Base-by-base conservation (phyloP, 805 yeast species). In the Metschnikowia baotianmanensis region DNA sequence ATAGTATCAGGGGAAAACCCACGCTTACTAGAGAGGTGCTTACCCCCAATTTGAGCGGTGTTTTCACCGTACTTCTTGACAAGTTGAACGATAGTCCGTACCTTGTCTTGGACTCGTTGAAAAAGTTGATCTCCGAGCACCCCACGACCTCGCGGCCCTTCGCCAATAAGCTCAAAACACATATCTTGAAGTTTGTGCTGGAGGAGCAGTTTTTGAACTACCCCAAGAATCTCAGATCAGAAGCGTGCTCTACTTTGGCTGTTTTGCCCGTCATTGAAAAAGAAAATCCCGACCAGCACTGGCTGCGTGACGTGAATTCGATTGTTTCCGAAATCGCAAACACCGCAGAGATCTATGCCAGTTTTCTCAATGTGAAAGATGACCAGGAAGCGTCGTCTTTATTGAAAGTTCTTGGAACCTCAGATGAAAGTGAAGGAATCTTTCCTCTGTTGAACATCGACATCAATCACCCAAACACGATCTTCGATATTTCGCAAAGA, bases 61-160 rank as follows among this genome's bases (percentile, higher is more conserved):
- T 84, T 31, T 76, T 87, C 43, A 61, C 75, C 13, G 59, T 74
- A 5, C 68, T 81, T 36, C 53, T 87, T 40, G 78, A 72, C 4
- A 58, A 59, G 31, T 28, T 69, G 12, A 59, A 54, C 22, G 52
- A 34, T 32, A 44, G 46, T 20, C 67, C 74, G 2, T 48, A 63
- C 24, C 52, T 71, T 10, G 58, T 72, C 25, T 55, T 70, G 21
- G 54, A 42, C 10, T 61, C 67, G 0, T 65, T 65, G 50, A 51
- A 57, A 19, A 64, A 59, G 23, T 55, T 82, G 19, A 64, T 83
- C 24, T 57, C 62, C 29, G 65, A 74, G 42, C 84, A 87, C 54
- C 75, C 95, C 1, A 85, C 93, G 1, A 83, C 95, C 2, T 86
- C 86, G 56, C 77, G 90, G 59, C 95, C 96, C 11, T 82, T 72